A percentile compares a stretch with the other conserved stretches of the same genome.
These are phyloP conservation scores for Trichoderma aggressivum DNA, from an alignment of 2,329 filamentous ascomycete species.

Conservation along the genomic window DNA sequence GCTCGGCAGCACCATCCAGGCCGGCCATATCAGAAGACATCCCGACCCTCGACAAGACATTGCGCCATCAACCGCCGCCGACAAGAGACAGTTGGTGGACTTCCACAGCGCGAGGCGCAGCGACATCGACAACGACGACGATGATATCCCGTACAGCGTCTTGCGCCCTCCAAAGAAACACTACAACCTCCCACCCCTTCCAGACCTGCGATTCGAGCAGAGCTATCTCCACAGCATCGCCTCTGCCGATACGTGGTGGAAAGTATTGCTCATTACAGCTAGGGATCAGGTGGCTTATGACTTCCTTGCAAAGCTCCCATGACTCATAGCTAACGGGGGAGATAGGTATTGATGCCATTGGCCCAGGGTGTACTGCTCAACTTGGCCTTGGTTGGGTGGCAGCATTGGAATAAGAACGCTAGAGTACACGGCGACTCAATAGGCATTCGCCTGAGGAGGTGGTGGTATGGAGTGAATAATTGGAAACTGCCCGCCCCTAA, in stretches of 20 bases:
- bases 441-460: conserved; percentile 75
- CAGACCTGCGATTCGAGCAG: conserved; percentile 94
- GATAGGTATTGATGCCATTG: conserved; percentile 77
- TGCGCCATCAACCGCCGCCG: conserved; percentile 44
- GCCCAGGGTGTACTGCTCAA: conserved; percentile 89
- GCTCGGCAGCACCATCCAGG: conserved; percentile 76
- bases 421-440: conserved; percentile 72
- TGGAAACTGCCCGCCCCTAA: conserved; percentile 63
- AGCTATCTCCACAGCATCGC: conserved; percentile 91
- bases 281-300: conserved; percentile 70
- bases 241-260: conserved; percentile 73
- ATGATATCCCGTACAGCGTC: conserved; percentile 65
- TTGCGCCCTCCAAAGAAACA: conserved; percentile 51
- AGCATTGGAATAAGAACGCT: conserved; percentile 79
- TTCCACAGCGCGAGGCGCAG: conserved; percentile 21
- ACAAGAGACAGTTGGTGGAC: conserved; percentile 14
- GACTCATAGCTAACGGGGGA: conserved; percentile 13
- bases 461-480: conserved; percentile 95
- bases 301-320: background rate
- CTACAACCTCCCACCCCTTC: conserved; percentile 60
- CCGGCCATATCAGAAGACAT: conserved; percentile 68
- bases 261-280: conserved; percentile 77
- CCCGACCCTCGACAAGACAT: conserved; percentile 73
- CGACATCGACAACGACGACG: conserved; percentile 36
- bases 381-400: conserved; percentile 80